These are phyloP conservation scores for Mucor sp. DNA, from an alignment of 371 early-diverging fungal species.

Conservation along the genomic window DNA sequence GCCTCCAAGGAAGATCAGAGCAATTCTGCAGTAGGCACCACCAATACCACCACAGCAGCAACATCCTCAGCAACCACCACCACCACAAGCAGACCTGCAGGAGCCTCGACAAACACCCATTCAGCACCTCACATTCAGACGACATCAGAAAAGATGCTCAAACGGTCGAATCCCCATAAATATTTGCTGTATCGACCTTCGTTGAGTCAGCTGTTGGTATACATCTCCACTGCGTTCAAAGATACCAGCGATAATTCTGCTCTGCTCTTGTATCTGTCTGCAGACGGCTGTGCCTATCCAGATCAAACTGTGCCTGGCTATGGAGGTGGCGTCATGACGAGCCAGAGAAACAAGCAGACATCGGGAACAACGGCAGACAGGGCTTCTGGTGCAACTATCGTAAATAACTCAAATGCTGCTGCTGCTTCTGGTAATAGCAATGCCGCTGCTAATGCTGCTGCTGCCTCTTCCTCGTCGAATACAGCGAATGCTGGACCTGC, in stretches of 20 bases:
- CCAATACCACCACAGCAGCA: background rate
- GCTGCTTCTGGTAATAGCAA: conserved; percentile 1
- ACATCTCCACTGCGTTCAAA: conserved; percentile 89
- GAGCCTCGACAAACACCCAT: background rate
- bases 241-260: conserved; percentile 85
- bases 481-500: background rate
- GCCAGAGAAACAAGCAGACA: conserved; percentile 36
- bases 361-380: conserved; percentile 19
- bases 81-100: background rate
- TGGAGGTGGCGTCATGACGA: conserved; percentile 70
- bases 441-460: background rate
- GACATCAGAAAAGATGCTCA: conserved; percentile 18
- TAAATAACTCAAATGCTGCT: background rate
- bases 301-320: conserved; percentile 55
- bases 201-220: conserved; percentile 83
- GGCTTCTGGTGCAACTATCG: background rate
- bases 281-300: conserved; percentile 74
- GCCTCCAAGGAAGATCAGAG: conserved; percentile 1
- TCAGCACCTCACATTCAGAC: background rate
- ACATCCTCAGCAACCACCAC: background rate
- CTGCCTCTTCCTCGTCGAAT: background rate
- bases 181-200: conserved; percentile 89
- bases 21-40: background rate
- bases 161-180: conserved; percentile 89
- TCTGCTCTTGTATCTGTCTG: conserved; percentile 87